phyloP scores from a whole-genome alignment of 768 basidiomycete genomes.

The Boletus coccyginus region DNA sequence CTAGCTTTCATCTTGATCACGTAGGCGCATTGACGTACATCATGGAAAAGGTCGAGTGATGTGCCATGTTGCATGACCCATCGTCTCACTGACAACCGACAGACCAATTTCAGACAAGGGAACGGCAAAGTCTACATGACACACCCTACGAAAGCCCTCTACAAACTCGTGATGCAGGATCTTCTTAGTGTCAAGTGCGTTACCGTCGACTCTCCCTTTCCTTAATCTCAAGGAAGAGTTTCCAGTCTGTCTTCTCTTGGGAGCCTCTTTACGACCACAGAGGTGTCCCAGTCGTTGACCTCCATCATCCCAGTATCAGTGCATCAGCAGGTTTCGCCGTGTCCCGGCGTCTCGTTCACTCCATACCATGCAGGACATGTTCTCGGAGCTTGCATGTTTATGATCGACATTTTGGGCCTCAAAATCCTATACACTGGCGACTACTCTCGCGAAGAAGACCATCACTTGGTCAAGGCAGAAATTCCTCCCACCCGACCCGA shows the following conservation, averaged over 20 bases:
- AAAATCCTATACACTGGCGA: slow-evolving; percentile 96
- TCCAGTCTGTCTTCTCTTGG: slow-evolving; percentile 62
- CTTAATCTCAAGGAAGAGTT: neutral
- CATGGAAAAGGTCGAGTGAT: slow-evolving; percentile 77
- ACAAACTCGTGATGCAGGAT: slow-evolving; percentile 98
- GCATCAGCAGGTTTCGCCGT: slow-evolving; percentile 86
- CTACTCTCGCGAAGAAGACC: slow-evolving; percentile 94
- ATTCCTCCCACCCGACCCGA: slow-evolving; percentile 88
- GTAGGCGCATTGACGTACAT: slow-evolving; percentile 95
- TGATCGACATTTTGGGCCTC: slow-evolving; percentile 92
- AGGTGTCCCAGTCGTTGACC: slow-evolving; percentile 76
- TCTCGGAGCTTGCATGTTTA: slow-evolving; percentile 94
- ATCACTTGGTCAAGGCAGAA: slow-evolving; percentile 94
- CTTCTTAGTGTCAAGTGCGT: slow-evolving; percentile 87
- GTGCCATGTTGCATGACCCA: neutral
- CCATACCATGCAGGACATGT: slow-evolving; percentile 98
- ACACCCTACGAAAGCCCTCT: slow-evolving; percentile 94
- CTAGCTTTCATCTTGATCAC: slow-evolving; percentile 94
- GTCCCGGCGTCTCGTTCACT: slow-evolving; percentile 88
- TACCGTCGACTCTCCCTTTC: neutral
- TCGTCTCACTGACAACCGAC: neutral
- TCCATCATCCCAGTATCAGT: slow-evolving; percentile 85
- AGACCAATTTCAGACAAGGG: slow-evolving; percentile 98
- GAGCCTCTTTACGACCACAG: slow-evolving; percentile 69
- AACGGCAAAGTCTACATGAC: slow-evolving; percentile 99